These are phyloP conservation scores for Auricularia sp. DNA, from an alignment of 768 basidiomycete species.

Conservation along the genomic window DNA sequence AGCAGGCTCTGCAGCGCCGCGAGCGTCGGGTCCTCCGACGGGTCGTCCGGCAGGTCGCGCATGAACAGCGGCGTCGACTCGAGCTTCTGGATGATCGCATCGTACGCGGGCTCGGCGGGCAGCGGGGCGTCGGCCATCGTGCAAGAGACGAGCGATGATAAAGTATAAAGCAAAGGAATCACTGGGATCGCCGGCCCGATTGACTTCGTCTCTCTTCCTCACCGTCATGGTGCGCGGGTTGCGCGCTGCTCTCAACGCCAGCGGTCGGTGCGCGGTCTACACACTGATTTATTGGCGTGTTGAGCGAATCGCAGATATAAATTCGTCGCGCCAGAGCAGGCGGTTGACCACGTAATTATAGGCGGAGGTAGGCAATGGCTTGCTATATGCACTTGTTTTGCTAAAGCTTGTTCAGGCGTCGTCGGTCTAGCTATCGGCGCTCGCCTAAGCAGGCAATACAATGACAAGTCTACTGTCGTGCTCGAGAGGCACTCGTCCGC, in stretches of 20 bases:
- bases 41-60: slow-evolving; percentile 70
- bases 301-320: neutral
- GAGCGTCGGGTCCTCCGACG: slow-evolving; percentile 50
- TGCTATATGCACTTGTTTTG: neutral
- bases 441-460: slow-evolving; percentile 53
- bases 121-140: neutral
- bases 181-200: no score
- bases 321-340: slow-evolving; percentile 43
- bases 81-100: neutral
- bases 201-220: no score
- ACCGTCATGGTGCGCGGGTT: neutral
- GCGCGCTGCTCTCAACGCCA: neutral
- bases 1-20: slow-evolving; percentile 78
- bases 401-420: slow-evolving; percentile 40
- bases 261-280: neutral
- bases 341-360: slow-evolving; percentile 76
- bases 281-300: neutral
- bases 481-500: slow-evolving; percentile 66
- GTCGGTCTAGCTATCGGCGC: slow-evolving; percentile 83
- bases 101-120: neutral
- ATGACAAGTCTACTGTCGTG: slow-evolving; percentile 62
- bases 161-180: no score
- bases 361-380: slow-evolving; percentile 57
- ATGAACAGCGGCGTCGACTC: slow-evolving; percentile 73
- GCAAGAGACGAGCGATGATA: neutral